These are phyloP conservation scores for Colletotrichum tropicale DNA, from an alignment of 2,329 filamentous ascomycete species.

Conservation along the genomic window DNA sequence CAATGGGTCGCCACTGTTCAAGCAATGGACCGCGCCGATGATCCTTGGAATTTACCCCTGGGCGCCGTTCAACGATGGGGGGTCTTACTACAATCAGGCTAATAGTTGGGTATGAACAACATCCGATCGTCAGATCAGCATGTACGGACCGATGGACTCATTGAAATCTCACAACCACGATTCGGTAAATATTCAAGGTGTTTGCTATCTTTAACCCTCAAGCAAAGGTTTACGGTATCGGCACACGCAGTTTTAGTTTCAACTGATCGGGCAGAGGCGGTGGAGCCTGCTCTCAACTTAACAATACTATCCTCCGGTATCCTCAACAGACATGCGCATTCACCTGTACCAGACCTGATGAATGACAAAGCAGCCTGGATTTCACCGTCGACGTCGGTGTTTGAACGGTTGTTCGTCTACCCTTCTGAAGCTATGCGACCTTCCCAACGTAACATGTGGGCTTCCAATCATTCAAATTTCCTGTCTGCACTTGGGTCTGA, in stretches of 20 bases:
- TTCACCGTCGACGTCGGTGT: not conserved
- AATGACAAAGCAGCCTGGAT: not conserved
- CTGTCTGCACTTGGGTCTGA: not conserved
- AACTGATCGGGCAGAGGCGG: not conserved
- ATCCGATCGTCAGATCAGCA: not conserved
- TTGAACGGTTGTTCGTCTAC: not conserved
- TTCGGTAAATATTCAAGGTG: not conserved
- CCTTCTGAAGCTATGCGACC: not conserved
- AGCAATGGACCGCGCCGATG: not conserved
- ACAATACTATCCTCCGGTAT: not conserved
- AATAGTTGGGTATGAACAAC: not conserved
- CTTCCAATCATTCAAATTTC: not conserved
- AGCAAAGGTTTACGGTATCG: not conserved
- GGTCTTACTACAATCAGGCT: not conserved
- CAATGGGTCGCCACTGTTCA: not conserved
- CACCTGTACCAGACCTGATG: not conserved
- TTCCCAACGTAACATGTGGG: not conserved
- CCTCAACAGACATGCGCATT: not conserved
- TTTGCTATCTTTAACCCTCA: not conserved
- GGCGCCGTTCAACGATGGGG: not conserved
- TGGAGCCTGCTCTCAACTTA: not conserved
- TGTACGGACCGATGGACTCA: not conserved
- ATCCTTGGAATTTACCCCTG: too few species aligned
- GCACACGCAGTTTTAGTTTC: not conserved
- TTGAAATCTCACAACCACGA: not conserved